Conservation (phyloP, 805 yeast species). For the Saturnispora kantuleensis region DNA sequence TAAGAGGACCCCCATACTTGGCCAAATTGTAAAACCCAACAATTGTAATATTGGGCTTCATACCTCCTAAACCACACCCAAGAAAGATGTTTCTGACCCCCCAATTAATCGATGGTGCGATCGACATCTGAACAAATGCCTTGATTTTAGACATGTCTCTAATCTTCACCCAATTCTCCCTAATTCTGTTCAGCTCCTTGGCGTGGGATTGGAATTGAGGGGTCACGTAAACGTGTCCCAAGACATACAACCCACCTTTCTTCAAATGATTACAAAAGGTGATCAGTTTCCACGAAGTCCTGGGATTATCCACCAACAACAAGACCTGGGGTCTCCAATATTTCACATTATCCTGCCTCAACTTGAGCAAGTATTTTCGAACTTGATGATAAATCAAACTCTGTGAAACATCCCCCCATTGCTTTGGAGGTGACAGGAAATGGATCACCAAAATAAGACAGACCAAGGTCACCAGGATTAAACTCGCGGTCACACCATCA, state of each 20-base stretch:
- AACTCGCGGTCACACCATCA: conserved; percentile 81
- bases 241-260: conserved; percentile 86
- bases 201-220: conserved; percentile 53
- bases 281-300: conserved; percentile 85
- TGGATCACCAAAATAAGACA: conserved; percentile 72
- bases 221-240: conserved; percentile 83
- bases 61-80: conserved; percentile 97
- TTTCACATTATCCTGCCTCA: conserved; percentile 87
- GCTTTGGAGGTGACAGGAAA: conserved; percentile 85
- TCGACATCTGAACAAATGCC: conserved; percentile 88
- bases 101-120: conserved; percentile 86
- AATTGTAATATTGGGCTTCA: conserved; percentile 93
- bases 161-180: conserved; percentile 72
- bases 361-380: conserved; percentile 72
- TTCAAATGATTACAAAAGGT: conserved; percentile 89
- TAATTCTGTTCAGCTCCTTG: conserved; percentile 62
- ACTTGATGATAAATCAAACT: conserved; percentile 93
- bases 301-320: conserved; percentile 80
- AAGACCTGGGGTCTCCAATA: conserved; percentile 97
- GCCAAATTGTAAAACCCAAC: conserved; percentile 74
- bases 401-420: conserved; percentile 98
- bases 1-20: conserved; percentile 13
- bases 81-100: conserved; percentile 86
- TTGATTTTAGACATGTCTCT: conserved; percentile 72
- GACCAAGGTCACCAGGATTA: conserved; percentile 56